phyloP scores from a whole-genome alignment of 2,329 filamentous ascomycete species.

The Epichloe elymi region DNA sequence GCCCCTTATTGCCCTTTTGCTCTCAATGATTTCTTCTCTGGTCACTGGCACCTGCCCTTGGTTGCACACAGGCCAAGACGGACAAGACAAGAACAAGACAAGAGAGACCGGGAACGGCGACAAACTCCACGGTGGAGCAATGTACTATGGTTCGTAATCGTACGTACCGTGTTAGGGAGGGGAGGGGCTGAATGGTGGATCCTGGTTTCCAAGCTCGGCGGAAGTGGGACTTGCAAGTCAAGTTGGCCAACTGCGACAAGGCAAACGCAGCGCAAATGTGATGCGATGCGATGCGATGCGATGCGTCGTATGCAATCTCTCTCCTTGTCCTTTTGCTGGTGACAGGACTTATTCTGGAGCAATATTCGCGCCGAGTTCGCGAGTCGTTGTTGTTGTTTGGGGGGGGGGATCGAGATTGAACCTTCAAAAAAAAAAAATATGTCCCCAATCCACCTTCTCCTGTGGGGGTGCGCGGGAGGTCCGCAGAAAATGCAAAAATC shows the following conservation, averaged over 20 bases:
- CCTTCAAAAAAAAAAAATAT: neutral
- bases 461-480: neutral
- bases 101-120: conserved; percentile 5
- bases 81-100: neutral
- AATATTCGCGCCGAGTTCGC: neutral
- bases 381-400: no score
- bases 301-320: neutral
- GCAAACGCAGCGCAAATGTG: neutral
- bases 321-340: no score
- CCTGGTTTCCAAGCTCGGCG: conserved; percentile 3
- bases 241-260: neutral
- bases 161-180: neutral
- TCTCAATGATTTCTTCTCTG: neutral
- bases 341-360: neutral
- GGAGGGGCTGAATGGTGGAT: conserved; percentile 4
- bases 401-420: neutral
- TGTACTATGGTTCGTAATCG: conserved; percentile 1
- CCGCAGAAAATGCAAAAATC: neutral
- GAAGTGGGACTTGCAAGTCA: conserved; percentile 2
- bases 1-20: no score
- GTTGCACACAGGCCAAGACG: neutral
- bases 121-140: conserved; percentile 2
- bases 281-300: neutral
- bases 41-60: neutral
- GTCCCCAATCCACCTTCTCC: neutral